A percentile compares a stretch with the other conserved stretches of the same genome.
Evolutionary conservation across 331 rosid genomes (phyloP).

Genomic region (Erythrophleum ivorense): DNA sequence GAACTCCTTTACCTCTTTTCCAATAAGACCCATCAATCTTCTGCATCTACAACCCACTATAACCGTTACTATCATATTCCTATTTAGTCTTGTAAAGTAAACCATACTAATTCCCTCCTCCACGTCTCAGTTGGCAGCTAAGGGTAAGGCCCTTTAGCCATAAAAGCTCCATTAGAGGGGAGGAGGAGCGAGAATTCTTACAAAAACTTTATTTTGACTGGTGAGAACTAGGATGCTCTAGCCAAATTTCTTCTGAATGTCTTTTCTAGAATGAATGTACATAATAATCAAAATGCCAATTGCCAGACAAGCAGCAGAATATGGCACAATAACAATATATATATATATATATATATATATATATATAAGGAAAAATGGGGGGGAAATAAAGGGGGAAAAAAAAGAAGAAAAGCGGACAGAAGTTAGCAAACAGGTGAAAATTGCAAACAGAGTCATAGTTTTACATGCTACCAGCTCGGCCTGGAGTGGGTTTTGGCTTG

Average conservation of each 20-base stretch:
- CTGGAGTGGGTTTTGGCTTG: conserved; percentile 74
- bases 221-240: conserved; percentile 32
- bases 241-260: conserved; percentile 34
- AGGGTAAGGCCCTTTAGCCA: neutral
- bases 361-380: conserved; percentile 21
- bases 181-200: conserved; percentile 8
- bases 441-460: conserved; percentile 41
- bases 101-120: neutral
- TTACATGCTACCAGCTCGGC: conserved; percentile 72
- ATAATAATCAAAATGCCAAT: conserved; percentile 52
- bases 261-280: conserved; percentile 73
- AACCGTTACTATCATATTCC: neutral
- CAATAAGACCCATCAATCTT: neutral
- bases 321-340: conserved; percentile 40
- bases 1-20: neutral
- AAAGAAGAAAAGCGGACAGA: conserved; percentile 7
- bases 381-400: neutral
- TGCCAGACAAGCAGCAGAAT: conserved; percentile 59
- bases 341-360: conserved; percentile 36
- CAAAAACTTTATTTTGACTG: conserved; percentile 45
- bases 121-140: conserved; percentile 1
- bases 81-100: neutral
- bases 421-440: conserved; percentile 46
- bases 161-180: neutral
- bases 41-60: neutral